Evolutionary conservation across 2,329 filamentous ascomycete genomes (phyloP).

Genomic region (Cladobotryum mycophilum): DNA sequence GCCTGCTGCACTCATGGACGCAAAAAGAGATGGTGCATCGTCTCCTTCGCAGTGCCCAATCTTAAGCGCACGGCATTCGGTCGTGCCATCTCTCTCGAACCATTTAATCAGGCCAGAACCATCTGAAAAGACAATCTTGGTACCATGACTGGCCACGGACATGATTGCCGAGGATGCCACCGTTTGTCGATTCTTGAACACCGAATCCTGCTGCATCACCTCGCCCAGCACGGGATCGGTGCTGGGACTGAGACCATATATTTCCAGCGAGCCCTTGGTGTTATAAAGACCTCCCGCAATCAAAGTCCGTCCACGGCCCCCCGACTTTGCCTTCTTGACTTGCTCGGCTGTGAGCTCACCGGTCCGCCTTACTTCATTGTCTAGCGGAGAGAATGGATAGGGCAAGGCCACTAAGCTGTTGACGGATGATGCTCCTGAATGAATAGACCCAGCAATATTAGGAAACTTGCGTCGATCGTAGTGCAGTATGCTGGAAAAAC

Average conservation of each 20-base stretch:
- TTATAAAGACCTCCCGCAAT: slow-evolving; percentile 88
- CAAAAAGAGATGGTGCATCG: slow-evolving; percentile 44
- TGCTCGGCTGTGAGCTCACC: slow-evolving; percentile 50
- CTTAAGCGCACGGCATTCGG: slow-evolving; percentile 48
- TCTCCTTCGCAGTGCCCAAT: slow-evolving; percentile 49
- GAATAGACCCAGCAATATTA: slow-evolving; percentile 66
- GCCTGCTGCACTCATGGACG: slow-evolving; percentile 47
- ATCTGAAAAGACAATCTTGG: slow-evolving; percentile 75
- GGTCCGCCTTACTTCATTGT: slow-evolving; percentile 50
- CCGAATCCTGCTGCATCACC: slow-evolving; percentile 35
- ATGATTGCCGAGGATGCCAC: slow-evolving; percentile 75
- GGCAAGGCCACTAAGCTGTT: slow-evolving; percentile 67
- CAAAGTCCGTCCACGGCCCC: slow-evolving; percentile 54
- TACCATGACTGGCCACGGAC: slow-evolving; percentile 74
- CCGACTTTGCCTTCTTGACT: slow-evolving; percentile 47
- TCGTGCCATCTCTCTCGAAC: slow-evolving; percentile 78
- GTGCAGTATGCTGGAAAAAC: slow-evolving; percentile 81
- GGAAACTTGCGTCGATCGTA: slow-evolving; percentile 88
- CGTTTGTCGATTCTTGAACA: slow-evolving; percentile 75
- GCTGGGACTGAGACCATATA: slow-evolving; percentile 58
- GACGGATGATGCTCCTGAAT: slow-evolving; percentile 75
- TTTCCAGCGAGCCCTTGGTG: slow-evolving; percentile 79
- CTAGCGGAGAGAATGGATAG: slow-evolving; percentile 58
- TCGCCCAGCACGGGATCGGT: slow-evolving; percentile 20
- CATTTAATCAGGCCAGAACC: slow-evolving; percentile 80